Evolutionary conservation across 140 eudicot species (phyloP).

Genomic region (Stevia rebaudiana): DNA sequence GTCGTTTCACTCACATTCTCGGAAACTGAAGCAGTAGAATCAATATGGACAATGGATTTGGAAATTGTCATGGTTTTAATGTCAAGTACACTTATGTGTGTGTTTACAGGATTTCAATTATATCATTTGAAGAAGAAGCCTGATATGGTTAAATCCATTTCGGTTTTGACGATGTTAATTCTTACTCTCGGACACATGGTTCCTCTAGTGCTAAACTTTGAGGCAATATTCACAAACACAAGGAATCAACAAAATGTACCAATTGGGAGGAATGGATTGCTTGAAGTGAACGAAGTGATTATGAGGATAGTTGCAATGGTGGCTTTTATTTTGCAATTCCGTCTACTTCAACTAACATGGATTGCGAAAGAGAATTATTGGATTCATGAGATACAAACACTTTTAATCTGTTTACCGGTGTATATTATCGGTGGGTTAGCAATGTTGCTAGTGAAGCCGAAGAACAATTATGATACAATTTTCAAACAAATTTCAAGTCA

Average conservation of each 20-base stretch:
- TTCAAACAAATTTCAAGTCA: neutral
- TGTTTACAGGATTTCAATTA: constrained; percentile 29
- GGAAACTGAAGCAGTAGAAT: constrained; percentile 8
- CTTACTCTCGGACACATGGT: constrained; percentile 57
- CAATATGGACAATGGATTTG: constrained; percentile 63
- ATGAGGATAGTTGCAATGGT: constrained; percentile 56
- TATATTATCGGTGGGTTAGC: constrained; percentile 39
- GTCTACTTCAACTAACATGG: constrained; percentile 57
- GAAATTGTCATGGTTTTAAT: constrained; percentile 63
- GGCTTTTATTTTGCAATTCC: constrained; percentile 23
- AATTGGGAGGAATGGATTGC: constrained; percentile 34
- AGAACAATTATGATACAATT: constrained; percentile 15
- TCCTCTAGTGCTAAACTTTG: constrained; percentile 61
- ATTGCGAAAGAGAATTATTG: constrained; percentile 28
- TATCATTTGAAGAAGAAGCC: constrained; percentile 40
- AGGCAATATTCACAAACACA: constrained; percentile 38
- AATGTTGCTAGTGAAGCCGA: constrained; percentile 31
- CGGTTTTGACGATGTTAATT: constrained; percentile 46
- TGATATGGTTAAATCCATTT: constrained; percentile 32
- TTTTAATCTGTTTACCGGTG: constrained; percentile 27
- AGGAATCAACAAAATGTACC: constrained; percentile 10
- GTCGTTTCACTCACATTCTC: constrained; percentile 21
- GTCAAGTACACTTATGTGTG: constrained; percentile 52
- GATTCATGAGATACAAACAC: constrained; percentile 33
- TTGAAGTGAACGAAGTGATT: constrained; percentile 49